Base-by-base conservation (phyloP, 148 eudicot genomes). In the Fallopia convolvulus region DNA sequence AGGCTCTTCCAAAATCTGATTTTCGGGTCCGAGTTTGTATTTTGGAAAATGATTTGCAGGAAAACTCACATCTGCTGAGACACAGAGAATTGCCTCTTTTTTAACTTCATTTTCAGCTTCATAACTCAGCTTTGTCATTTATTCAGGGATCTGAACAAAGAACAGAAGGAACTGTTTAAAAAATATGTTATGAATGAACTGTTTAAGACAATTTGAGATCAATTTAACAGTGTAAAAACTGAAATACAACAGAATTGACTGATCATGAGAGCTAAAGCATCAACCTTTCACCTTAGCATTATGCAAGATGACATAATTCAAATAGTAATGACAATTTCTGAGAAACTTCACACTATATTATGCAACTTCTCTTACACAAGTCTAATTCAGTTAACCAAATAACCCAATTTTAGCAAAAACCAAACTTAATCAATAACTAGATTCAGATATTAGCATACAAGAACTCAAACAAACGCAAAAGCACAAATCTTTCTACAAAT, bases 71-170 rank as follows among this genome's bases (percentile, higher is more conserved):
- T 92, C 97, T 7, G 88, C 87, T 41, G 98, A 90, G 5, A 94
- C 91, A 9, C 90, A 85, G 71, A 84, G 48, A 79, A 88, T 80
- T 39, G 84, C 82, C 58, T 88, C 88, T 70, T 77, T 80, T 33
- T 84, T 79, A 81, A 78, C 83, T 76, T 85, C 90, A 47, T 81
- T 83, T 72, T 85, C 91, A 30, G 86, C 52, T 79, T 88, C 96
- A 23, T 96, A 97, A 83, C 97, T 92, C 65, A 94, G 90, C 85
- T 91, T 90, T 52, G 97, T 92, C 99, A 94, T 94, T 71, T 18
- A 55, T 55, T 7, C n/a, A 55, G 61, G 61, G 61, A 5, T 55
- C 61, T 55, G 61, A 55, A 55, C 61, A 55, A 55, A 18, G 26
- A 55, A 55, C 61, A 55, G 18, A 55, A 55, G 61, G 7, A 55